phyloP scores from a whole-genome alignment of 2,329 filamentous ascomycete genomes.

The Colletotrichum kahawae region DNA sequence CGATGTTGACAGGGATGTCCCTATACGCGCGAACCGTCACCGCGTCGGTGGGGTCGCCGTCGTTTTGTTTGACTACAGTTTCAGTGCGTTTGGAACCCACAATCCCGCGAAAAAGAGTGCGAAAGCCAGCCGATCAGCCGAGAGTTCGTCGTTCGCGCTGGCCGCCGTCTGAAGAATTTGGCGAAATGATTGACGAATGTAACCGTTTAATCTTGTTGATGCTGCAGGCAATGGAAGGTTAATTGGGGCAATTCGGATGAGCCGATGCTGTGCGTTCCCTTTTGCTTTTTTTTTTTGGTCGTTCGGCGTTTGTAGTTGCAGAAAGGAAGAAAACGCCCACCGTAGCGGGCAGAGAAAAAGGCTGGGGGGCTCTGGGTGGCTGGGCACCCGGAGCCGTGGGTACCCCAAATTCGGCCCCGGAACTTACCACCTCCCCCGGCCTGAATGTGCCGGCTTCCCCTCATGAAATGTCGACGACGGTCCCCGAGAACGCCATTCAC shows the following conservation, averaged over 20 bases:
- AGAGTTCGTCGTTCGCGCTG: neutral
- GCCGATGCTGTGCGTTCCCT: neutral
- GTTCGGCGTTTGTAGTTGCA: neutral
- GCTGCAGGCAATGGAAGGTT: neutral
- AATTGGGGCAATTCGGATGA: neutral
- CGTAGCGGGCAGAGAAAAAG: neutral
- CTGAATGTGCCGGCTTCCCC: slow-evolving; percentile 3
- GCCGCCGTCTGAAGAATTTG: neutral
- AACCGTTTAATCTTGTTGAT: neutral
- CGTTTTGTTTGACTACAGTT: slow-evolving; percentile 19
- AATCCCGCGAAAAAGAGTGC: neutral
- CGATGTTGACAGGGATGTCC: neutral
- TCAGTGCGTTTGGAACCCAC: neutral
- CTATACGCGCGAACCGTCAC: neutral
- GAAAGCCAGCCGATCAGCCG: slow-evolving; percentile 5
- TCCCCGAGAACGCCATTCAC: neutral
- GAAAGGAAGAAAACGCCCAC: neutral
- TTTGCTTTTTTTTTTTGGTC: neutral
- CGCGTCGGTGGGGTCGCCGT: neutral
- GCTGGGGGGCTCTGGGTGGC: neutral
- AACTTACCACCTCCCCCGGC: neutral
- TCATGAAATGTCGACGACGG: neutral
- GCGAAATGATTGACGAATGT: neutral
- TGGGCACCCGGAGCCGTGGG: slow-evolving; percentile 8
- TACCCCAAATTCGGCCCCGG: slow-evolving; percentile 16